Conservation (phyloP, 2,329 filamentous ascomycete species). For the Trichoderma koningiopsis region DNA sequence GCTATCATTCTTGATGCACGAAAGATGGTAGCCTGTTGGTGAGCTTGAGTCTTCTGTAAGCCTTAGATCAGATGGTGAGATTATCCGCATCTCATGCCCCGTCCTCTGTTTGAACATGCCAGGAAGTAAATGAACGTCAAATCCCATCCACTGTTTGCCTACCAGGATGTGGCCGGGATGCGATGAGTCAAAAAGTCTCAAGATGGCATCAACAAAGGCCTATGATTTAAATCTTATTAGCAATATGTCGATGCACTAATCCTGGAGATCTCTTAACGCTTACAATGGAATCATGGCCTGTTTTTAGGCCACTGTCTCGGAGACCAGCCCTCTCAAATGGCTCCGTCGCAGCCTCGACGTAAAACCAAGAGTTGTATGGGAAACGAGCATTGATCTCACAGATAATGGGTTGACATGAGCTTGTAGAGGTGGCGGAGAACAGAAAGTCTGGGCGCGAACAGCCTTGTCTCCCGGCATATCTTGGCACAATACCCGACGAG, state of each 20-base stretch:
- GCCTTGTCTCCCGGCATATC: slow-evolving; percentile 9
- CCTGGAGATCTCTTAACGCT: neutral
- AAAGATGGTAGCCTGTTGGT: too few species aligned
- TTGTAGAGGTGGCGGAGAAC: neutral
- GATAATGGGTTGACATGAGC: neutral
- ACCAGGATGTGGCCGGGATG: neutral
- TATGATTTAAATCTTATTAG: neutral
- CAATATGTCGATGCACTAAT: neutral
- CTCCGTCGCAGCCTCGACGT: neutral
- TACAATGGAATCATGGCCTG: neutral
- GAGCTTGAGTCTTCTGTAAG: too few species aligned
- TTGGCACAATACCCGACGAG: slow-evolving; percentile 11
- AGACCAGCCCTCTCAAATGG: slow-evolving; percentile 4
- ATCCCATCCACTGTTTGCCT: too few species aligned
- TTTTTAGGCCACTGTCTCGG: neutral
- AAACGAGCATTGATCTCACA: slow-evolving; percentile 17
- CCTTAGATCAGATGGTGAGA: too few species aligned
- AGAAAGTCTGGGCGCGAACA: slow-evolving; percentile 16
- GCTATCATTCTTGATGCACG: too few species aligned
- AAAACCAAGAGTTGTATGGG: slow-evolving; percentile 17
- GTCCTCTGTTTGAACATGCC: too few species aligned
- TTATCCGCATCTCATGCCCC: too few species aligned
- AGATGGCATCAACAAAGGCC: neutral
- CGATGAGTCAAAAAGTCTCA: neutral
- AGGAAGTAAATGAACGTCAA: too few species aligned